Percentiles rank a stretch among this genome's conserved stretches.
These are phyloP conservation scores for Colletotrichum orchidophilum DNA, from an alignment of 2,329 filamentous ascomycete species.

Conservation along the genomic window DNA sequence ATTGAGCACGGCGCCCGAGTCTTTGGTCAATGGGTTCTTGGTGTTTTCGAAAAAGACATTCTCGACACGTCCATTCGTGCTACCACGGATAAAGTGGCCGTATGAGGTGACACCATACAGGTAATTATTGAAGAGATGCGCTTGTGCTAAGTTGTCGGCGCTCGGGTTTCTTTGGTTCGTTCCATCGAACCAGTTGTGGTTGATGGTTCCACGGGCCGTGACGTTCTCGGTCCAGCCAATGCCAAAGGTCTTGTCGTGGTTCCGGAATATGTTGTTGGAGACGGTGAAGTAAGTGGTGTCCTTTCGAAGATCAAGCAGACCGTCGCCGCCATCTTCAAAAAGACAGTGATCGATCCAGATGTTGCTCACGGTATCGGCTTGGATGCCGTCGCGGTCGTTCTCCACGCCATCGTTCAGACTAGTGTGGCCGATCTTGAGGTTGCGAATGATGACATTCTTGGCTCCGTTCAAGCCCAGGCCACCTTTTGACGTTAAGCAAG, in stretches of 20 bases:
- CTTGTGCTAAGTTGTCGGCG: conserved; percentile 31
- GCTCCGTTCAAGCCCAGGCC: conserved; percentile 32
- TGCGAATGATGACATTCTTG: conserved; percentile 36
- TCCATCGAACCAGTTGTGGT: conserved; percentile 33
- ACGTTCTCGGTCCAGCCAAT: conserved; percentile 36
- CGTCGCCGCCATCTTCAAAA: conserved; percentile 32
- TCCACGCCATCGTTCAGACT: conserved; percentile 18
- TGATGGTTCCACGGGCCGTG: conserved; percentile 28
- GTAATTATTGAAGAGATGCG: conserved; percentile 35
- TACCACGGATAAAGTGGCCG: conserved; percentile 33
- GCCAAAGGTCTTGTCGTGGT: conserved; percentile 35
- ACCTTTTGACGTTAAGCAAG: background rate
- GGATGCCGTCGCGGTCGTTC: conserved; percentile 30
- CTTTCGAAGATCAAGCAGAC: conserved; percentile 31
- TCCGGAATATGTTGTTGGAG: conserved; percentile 35
- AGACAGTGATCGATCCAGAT: conserved; percentile 36
- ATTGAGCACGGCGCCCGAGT: conserved; percentile 1
- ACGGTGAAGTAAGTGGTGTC: conserved; percentile 36
- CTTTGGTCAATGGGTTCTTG: conserved; percentile 26
- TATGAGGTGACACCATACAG: conserved; percentile 28
- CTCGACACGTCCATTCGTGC: conserved; percentile 28
- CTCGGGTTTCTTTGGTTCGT: conserved; percentile 35
- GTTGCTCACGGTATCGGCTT: conserved; percentile 32
- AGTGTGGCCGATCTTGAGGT: conserved; percentile 33
- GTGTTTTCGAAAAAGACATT: conserved; percentile 34